Percentiles rank a stretch among this genome's conserved stretches.
These are phyloP conservation scores for Coemansia sp. DNA, from an alignment of 192 early-diverging fungal species.

Conservation along the genomic window DNA sequence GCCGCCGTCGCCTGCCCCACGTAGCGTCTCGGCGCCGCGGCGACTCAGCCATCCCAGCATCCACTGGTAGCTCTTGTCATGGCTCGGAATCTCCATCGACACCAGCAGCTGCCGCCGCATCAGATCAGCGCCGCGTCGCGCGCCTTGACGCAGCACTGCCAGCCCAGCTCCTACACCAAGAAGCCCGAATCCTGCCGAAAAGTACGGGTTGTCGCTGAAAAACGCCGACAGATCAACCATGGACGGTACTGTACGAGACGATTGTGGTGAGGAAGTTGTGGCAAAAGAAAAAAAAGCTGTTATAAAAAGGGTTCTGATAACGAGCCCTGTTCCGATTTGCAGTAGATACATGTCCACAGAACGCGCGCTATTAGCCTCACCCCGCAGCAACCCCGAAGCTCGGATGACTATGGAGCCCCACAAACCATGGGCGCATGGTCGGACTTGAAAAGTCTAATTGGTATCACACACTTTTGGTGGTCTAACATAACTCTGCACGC, in stretches of 20 bases:
- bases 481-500: no score
- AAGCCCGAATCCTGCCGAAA: conserved; percentile 91
- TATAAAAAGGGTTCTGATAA: no score
- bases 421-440: no score
- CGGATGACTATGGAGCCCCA: no score
- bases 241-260: not conserved
- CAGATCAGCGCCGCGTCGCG: conserved; percentile 65
- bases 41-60: conserved; percentile 86
- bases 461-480: no score
- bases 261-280: no score
- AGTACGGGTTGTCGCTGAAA: conserved; percentile 80
- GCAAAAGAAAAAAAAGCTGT: no score
- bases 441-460: no score
- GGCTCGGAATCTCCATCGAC: conserved; percentile 89
- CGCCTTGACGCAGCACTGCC: conserved; percentile 72
- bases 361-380: no score
- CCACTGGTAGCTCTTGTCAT: conserved; percentile 93
- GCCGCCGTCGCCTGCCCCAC: conserved; percentile 10
- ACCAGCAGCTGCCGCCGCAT: conserved; percentile 78
- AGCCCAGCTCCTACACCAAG: conserved; percentile 84
- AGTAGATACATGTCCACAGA: no score
- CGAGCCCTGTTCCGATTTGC: no score
- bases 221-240: conserved; percentile 59
- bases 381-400: no score
- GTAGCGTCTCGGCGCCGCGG: conserved; percentile 32